Conservation (phyloP, 2,329 filamentous ascomycete species). For the Chaetomiaceae sp. region DNA sequence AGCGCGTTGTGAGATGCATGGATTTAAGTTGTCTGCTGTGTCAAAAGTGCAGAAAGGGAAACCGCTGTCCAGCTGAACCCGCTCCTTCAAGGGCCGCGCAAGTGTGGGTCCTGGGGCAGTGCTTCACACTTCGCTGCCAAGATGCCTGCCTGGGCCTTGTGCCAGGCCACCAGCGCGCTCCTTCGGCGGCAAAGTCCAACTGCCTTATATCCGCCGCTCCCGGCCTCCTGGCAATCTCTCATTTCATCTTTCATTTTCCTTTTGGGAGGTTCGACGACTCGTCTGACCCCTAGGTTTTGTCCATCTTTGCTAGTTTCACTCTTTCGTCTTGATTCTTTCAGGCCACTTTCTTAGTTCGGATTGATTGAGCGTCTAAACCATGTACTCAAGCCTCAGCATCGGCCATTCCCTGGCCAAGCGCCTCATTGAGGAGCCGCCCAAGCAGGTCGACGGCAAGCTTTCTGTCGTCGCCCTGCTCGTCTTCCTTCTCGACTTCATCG, state of each 20-base stretch:
- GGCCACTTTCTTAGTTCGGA: neutral
- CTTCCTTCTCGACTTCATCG: slow-evolving; percentile 37
- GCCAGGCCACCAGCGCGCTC: slow-evolving; percentile 7
- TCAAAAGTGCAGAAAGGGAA: no score
- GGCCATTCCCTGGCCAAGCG: slow-evolving; percentile 18
- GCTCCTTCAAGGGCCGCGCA: neutral
- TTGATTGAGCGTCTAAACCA: neutral
- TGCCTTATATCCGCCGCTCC: neutral
- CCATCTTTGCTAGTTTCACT: neutral
- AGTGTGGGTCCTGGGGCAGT: slow-evolving; percentile 7
- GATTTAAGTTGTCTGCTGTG: no score
- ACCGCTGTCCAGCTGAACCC: no score
- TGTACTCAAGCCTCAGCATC: slow-evolving; percentile 9
- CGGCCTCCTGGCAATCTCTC: neutral
- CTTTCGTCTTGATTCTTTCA: neutral
- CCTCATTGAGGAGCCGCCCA: slow-evolving; percentile 6
- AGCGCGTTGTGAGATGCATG: no score
- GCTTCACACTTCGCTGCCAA: no score
- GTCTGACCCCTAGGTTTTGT: neutral
- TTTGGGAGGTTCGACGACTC: neutral
- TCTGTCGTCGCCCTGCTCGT: slow-evolving; percentile 38
- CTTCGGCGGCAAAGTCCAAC: neutral
- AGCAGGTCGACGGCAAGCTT: slow-evolving; percentile 27
- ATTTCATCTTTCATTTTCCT: neutral
- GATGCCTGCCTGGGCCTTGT: slow-evolving; percentile 14